phyloP scores from a whole-genome alignment of 345 rosid species.

The Dipteronia sinensis region DNA sequence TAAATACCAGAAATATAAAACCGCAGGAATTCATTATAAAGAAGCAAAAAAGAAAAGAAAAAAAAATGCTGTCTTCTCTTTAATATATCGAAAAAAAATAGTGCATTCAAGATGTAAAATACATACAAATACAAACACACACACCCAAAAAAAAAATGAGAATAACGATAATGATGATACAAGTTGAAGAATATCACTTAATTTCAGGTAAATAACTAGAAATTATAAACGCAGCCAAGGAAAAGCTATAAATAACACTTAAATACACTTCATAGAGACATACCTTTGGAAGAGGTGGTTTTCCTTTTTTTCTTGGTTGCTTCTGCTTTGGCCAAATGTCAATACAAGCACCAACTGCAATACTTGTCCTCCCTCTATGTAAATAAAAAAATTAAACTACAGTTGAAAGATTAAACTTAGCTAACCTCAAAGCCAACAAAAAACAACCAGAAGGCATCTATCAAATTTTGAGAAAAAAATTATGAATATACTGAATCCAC shows the following conservation, averaged over 20 bases:
- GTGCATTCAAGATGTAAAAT: background rate
- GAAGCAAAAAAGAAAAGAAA: background rate
- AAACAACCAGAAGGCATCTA: background rate
- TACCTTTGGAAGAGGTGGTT: conserved; percentile 76
- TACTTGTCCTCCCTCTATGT: conserved; percentile 82
- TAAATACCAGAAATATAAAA: conserved; percentile 17
- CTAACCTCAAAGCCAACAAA: background rate
- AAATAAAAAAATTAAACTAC: conserved; percentile 28
- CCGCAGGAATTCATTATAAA: background rate
- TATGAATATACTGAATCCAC: background rate
- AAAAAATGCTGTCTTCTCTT: background rate
- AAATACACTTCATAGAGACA: background rate
- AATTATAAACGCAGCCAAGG: background rate
- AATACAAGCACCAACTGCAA: conserved; percentile 64
- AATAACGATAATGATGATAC: background rate
- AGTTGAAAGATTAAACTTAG: background rate
- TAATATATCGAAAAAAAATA: no score
- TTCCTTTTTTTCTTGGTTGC: conserved; percentile 62
- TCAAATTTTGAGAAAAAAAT: background rate
- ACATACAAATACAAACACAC: background rate
- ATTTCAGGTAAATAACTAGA: conserved; percentile 6
- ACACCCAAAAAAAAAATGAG: background rate
- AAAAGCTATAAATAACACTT: background rate
- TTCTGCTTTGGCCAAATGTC: conserved; percentile 47
- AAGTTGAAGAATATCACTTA: background rate